Evolutionary conservation across 2,329 filamentous ascomycete species (phyloP).

Genomic region (Alternaria consortialis): DNA sequence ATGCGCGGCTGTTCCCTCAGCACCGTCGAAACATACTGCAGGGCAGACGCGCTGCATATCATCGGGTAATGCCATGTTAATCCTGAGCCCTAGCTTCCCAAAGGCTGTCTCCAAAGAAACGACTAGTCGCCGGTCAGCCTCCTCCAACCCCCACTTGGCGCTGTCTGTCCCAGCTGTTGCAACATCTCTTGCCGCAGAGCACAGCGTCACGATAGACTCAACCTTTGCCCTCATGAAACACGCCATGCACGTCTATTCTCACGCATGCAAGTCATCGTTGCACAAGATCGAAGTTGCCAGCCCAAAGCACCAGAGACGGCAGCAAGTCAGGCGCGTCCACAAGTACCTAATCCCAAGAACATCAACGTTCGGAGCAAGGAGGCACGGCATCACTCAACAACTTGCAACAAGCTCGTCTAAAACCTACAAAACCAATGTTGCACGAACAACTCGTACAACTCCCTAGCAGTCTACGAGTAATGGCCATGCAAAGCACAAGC

Average conservation of each 20-base stretch:
- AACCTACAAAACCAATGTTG: conserved; percentile 2
- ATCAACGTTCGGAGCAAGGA: conserved; percentile 18
- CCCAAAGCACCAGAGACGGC: conserved; percentile 24
- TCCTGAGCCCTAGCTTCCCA: background rate
- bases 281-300: conserved; percentile 19
- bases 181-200: conserved; percentile 25
- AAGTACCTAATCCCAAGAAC: conserved; percentile 9
- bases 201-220: conserved; percentile 27
- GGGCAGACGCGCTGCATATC: background rate
- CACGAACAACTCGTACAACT: conserved; percentile 8
- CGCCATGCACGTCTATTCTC: conserved; percentile 28
- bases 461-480: conserved; percentile 10
- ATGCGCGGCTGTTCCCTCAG: background rate
- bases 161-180: conserved; percentile 24
- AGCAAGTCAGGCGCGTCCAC: conserved; percentile 27
- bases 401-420: conserved; percentile 4
- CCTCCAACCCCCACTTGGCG: conserved; percentile 20
- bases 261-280: conserved; percentile 23
- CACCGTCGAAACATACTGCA: background rate
- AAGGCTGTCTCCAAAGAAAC: background rate
- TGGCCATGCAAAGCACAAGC: conserved; percentile 17
- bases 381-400: conserved; percentile 30
- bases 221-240: conserved; percentile 29
- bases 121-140: conserved; percentile 1
- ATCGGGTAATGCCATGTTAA: background rate